Conservation (phyloP, 2,329 filamentous ascomycete species). For the Triangularia setosa region DNA sequence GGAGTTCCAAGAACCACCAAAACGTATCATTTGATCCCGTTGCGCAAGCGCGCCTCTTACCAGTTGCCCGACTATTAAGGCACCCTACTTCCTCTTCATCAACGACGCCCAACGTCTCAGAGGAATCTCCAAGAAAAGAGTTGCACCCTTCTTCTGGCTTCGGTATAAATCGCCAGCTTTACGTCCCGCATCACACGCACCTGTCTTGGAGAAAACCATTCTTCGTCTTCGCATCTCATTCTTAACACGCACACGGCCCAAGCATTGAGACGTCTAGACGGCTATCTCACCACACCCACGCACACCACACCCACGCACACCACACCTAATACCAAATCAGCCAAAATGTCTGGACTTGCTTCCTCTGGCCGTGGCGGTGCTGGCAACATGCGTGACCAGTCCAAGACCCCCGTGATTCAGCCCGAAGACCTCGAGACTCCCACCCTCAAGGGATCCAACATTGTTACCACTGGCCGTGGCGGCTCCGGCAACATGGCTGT, state of each 20-base stretch:
- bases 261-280: not conserved
- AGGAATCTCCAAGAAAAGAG: not conserved
- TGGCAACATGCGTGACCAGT: conserved; percentile 63
- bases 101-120: not conserved
- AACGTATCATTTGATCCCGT: not conserved
- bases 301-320: not conserved
- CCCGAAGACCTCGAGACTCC: conserved; percentile 73
- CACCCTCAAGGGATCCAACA: conserved; percentile 69
- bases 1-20: conserved; percentile 1
- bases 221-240: not conserved
- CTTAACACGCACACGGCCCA: not conserved
- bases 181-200: not conserved
- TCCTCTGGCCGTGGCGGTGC: conserved; percentile 74
- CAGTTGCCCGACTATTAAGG: conserved; percentile 5
- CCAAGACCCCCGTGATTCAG: conserved; percentile 44
- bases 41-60: not conserved
- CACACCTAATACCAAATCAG: not conserved
- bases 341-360: not conserved
- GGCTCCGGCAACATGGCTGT: conserved; percentile 83
- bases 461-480: conserved; percentile 86
- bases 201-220: not conserved
- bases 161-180: not conserved
- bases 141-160: not conserved
- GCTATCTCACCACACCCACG: not conserved
- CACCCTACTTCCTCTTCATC: not conserved